Base-by-base conservation (phyloP, 169 alveolate genomes). In the Cryptosporidium canis region DNA sequence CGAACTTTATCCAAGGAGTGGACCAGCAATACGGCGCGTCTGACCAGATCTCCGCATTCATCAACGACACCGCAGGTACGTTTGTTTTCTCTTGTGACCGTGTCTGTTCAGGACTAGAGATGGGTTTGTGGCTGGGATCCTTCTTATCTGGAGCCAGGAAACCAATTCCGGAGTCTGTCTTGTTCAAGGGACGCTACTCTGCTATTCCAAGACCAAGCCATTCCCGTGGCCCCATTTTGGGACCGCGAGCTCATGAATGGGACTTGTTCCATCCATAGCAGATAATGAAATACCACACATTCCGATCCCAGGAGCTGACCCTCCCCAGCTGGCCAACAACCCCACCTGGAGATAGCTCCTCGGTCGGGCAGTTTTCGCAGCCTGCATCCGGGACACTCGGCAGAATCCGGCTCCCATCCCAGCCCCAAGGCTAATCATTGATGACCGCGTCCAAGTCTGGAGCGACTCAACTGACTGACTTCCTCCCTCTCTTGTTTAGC, bases 181-280 rank as follows among this genome's bases (percentile, higher is more conserved):
- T 33, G 11, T 35, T 31, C 27, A 43, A 1, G 9, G 24, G 6
- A 21, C 9, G 43, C 43, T 21, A 4, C 3, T 51, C n/a, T 55
- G 84, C 84, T 70, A 70, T 70, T 70, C 84, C 84, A 70, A 70
- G 84, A 70, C 66, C 84, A 70, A 70, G 24, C 66, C 47, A 48
- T 70, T 70, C 84, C 53, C 47, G 1, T 12, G 41, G 45, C 14
- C 31, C 18, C 12, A 21, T 3, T 27, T n/a, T 31, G 21, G 16
- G 45, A 39, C 7, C 39, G 14, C 37, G 41, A 37, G 39, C 18
- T 37, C 3, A 18, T 66, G 53, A 66, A 66, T 66, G 18, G 5
- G 58, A 35, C 18, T 70, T 70, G 84, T 70, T 70, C 84, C 84
- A 70, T 70, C 58, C 58, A 70, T 70, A 70, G 84, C 84, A 55